Evolutionary conservation across 2,329 filamentous ascomycete species (phyloP).

Genomic region (Claviceps monticola): DNA sequence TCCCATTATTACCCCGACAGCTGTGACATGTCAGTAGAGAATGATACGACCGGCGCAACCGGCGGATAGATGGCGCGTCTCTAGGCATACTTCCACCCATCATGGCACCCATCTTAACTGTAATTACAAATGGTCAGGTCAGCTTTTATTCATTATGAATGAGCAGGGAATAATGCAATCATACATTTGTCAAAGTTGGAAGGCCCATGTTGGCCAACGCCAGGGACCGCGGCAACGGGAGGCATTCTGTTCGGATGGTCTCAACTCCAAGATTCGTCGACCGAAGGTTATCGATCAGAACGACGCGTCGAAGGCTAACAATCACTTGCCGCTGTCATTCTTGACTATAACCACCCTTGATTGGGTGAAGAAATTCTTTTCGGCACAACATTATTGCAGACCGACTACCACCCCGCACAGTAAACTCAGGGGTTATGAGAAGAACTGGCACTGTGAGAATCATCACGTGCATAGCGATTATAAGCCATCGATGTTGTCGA

Average conservation of each 20-base stretch:
- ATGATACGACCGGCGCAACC: background rate
- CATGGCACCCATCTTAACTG: conserved; percentile 84
- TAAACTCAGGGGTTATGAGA: conserved; percentile 2
- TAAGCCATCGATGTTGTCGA: conserved; percentile 14
- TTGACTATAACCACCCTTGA: conserved; percentile 5
- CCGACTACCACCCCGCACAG: conserved; percentile 13
- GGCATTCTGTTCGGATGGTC: conserved; percentile 17
- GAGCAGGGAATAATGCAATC: conserved; percentile 2
- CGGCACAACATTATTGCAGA: conserved; percentile 17
- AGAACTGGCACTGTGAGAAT: conserved; percentile 13
- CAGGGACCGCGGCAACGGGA: conserved; percentile 25
- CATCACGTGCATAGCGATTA: conserved; percentile 23
- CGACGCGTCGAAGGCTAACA: background rate
- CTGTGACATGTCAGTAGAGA: conserved; percentile 34
- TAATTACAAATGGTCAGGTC: conserved; percentile 25
- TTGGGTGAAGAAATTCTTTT: conserved; percentile 11
- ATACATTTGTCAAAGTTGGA: conserved; percentile 43
- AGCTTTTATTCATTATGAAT: background rate
- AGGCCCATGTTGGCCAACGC: conserved; percentile 30
- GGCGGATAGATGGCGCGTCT: background rate
- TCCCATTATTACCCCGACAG: conserved; percentile 89
- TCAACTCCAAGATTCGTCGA: background rate
- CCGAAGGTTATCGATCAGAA: background rate
- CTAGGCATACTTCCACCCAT: conserved; percentile 84
- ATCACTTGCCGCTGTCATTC: background rate